Evolutionary conservation across 805 yeast genomes (phyloP), one percentile per base, ranked within the genome.

Genomic region (Candida fluviatilis): DNA sequence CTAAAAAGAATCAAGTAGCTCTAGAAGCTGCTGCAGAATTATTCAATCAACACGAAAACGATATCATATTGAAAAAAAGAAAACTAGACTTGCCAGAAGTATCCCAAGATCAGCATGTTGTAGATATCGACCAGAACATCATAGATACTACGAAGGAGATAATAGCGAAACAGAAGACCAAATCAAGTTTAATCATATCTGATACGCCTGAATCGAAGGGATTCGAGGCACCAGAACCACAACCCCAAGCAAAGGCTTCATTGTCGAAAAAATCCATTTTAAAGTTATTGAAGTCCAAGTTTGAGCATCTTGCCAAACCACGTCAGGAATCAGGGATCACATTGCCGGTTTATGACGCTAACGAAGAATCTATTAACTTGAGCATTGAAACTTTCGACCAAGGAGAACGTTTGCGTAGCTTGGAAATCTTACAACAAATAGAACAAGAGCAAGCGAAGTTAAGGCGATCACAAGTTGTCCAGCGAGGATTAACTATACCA

Each of bases 381-480:
- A 47, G 28, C 23, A 50, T 55, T 1, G 67, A 60, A 4, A 67
- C 51, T 11, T 57, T 53, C 1, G 68, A 62, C 27, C 44, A 50
- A 18, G 58, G 57, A 1, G 64, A 58, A 31, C 35, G 52, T 11
- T 27, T 52, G 3, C 43, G 58, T 23, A 51, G 50, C 31, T 32
- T 57, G 27, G 55, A 55, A 37, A 40, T 50, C 11, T 45, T 51
- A 13, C 50, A 52, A 28, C 51, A 51, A 40, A 47, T 57, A 3
- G 59, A 55, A 7, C 59, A 52, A 16, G 60, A 60, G 38, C 51
- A 50, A 38, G 54, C 61, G 4, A 55, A 52, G 25, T 46, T 60
- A 5, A 54, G 77, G 28, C 49, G 77, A 34, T 73, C 83, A 0
- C 68, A 61, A 40, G 80, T 64, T 1, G 55, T 76, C 1, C 76